These are phyloP conservation scores for Rhizopogon sp. DNA, from an alignment of 768 basidiomycete genomes.

Conservation along the genomic window DNA sequence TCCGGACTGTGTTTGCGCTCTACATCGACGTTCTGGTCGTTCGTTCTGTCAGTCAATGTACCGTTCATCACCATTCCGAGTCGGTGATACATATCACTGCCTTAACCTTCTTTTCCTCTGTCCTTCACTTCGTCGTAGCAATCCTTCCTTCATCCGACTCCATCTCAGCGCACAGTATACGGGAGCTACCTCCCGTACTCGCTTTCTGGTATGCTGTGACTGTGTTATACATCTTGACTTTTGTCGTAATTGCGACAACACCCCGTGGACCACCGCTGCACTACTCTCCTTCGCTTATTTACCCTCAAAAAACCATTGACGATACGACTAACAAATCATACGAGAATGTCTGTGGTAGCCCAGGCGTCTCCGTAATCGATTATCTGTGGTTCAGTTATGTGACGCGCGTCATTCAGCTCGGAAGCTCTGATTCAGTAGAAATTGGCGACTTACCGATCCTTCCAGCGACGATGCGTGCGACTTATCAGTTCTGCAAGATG, in stretches of 20 bases:
- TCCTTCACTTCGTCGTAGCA: conserved; percentile 40
- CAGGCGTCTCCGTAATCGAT: conserved; percentile 41
- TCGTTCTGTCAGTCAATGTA: conserved; percentile 44
- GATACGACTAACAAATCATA: conserved; percentile 55
- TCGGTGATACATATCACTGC: conserved; percentile 57
- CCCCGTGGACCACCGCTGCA: conserved; percentile 73
- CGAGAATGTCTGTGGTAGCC: conserved; percentile 66
- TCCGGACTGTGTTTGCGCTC: conserved; percentile 38
- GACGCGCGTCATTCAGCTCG: conserved; percentile 83
- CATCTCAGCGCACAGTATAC: conserved; percentile 24
- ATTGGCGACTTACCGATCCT: conserved; percentile 87
- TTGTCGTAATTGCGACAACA: conserved; percentile 41
- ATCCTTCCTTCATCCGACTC: conserved; percentile 50
- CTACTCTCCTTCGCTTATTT: conserved; percentile 69
- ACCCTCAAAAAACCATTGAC: conserved; percentile 64
- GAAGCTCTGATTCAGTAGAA: conserved; percentile 66
- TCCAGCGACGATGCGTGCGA: conserved; percentile 64
- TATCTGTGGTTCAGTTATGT: conserved; percentile 81
- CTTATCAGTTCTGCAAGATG: conserved; percentile 62
- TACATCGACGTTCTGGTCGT: conserved; percentile 53
- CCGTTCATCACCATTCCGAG: conserved; percentile 35
- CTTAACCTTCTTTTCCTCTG: conserved; percentile 45
- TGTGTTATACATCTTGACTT: conserved; percentile 42
- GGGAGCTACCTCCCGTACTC: conserved; percentile 16
- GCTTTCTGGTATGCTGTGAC: conserved; percentile 51